Evolutionary conservation across 2,329 filamentous ascomycete genomes (phyloP).

Genomic region (Trichoderma afroharzianum): DNA sequence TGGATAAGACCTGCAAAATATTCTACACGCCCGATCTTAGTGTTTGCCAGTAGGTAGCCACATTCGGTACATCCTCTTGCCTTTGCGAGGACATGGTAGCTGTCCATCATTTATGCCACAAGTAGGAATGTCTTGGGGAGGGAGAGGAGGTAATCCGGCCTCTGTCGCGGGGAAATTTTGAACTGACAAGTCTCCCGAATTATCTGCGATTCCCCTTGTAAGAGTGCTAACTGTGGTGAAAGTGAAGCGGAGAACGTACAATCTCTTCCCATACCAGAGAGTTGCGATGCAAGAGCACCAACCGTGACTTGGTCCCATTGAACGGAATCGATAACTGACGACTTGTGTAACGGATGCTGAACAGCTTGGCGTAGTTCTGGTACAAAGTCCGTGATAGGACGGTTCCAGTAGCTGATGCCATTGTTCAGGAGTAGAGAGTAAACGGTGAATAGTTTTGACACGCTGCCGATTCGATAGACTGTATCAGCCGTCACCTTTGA

Average conservation of each 20-base stretch:
- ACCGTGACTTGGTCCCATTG: constrained; percentile 17
- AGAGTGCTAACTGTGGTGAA: not conserved
- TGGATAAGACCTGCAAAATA: constrained; percentile 21
- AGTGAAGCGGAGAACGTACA: not conserved
- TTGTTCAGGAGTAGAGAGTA: constrained; percentile 25
- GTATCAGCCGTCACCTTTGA: constrained; percentile 19
- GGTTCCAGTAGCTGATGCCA: constrained; percentile 23
- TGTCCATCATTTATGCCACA: constrained; percentile 15
- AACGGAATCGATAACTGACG: constrained; percentile 1
- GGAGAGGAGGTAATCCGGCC: not conserved
- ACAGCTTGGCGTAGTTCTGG: constrained; percentile 22
- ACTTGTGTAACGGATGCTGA: not conserved
- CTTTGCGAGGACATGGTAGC: not conserved
- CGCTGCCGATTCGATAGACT: constrained; percentile 28
- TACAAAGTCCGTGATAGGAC: constrained; percentile 27
- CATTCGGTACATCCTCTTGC: not conserved
- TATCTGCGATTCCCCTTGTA: not conserved
- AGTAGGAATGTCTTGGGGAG: constrained; percentile 10
- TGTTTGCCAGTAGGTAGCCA: not conserved
- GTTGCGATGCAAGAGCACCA: constrained; percentile 15
- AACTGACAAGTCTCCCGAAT: constrained; percentile 9
- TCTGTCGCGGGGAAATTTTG: constrained; percentile 1
- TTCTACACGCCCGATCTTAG: not conserved
- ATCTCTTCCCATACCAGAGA: constrained; percentile 13
- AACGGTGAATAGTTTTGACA: constrained; percentile 29